Conservation (phyloP, 495 filamentous ascomycete species). For the Platismatia glauca region DNA sequence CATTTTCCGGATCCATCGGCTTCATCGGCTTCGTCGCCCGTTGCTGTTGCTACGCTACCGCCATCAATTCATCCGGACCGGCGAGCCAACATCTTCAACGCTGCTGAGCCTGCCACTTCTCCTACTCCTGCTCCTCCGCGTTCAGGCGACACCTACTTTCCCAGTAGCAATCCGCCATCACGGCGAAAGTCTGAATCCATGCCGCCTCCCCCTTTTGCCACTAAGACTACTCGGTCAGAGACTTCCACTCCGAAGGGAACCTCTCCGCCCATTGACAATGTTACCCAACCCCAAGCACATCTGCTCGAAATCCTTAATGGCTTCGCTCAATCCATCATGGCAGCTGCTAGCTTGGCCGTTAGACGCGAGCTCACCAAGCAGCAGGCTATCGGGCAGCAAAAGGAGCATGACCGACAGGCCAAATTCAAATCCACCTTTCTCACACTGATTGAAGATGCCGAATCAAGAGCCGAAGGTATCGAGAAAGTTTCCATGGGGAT, state of each 20-base stretch:
- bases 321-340: slow-evolving; percentile 6
- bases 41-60: neutral
- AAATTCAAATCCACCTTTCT: neutral
- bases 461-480: slow-evolving; percentile 8
- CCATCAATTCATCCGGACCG: neutral
- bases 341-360: slow-evolving; percentile 5
- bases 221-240: slow-evolving; percentile 1
- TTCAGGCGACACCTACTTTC: neutral
- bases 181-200: slow-evolving; percentile 5
- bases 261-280: neutral
- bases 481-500: neutral
- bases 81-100: neutral
- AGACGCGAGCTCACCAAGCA: slow-evolving; percentile 9
- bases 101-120: neutral
- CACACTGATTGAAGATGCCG: slow-evolving; percentile 4
- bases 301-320: neutral
- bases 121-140: neutral
- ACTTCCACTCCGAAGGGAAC: neutral
- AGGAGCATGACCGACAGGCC: slow-evolving; percentile 1
- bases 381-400: slow-evolving; percentile 1
- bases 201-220: neutral
- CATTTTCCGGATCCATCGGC: neutral
- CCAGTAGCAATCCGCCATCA: neutral
- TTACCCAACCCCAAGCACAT: neutral
- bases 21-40: neutral